Evolutionary conservation across 768 basidiomycete species (phyloP).

Genomic region (Lactarius pseudohatsudake): DNA sequence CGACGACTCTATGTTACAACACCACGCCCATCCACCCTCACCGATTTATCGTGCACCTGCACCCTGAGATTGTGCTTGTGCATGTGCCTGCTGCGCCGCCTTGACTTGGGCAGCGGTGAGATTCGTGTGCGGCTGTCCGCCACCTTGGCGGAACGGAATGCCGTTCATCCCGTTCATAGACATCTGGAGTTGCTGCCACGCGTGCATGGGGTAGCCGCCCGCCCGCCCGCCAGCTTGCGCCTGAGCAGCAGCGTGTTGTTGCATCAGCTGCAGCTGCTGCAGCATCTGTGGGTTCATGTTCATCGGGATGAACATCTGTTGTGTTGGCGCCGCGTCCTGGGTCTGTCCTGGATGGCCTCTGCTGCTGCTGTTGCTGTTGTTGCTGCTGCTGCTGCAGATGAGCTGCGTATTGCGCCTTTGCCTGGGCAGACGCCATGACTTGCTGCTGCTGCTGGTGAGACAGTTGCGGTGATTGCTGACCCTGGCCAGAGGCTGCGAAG

Average conservation of each 20-base stretch:
- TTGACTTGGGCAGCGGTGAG: slow-evolving; percentile 9
- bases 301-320: slow-evolving; percentile 31
- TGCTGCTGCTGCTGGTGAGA: slow-evolving; percentile 17
- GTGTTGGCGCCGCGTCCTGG: slow-evolving; percentile 30
- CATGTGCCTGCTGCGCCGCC: slow-evolving; percentile 19
- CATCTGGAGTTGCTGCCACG: slow-evolving; percentile 1
- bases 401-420: slow-evolving; percentile 4
- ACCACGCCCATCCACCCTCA: too few relatives aligned
- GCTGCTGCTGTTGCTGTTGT: slow-evolving; percentile 30
- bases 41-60: slow-evolving; percentile 18
- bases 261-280: slow-evolving; percentile 26
- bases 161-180: slow-evolving; percentile 7
- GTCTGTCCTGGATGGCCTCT: slow-evolving; percentile 26
- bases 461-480: slow-evolving; percentile 23
- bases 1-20: not conserved
- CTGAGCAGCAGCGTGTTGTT: slow-evolving; percentile 14
- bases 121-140: slow-evolving; percentile 3
- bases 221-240: slow-evolving; percentile 27
- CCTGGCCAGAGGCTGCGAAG: slow-evolving; percentile 13
- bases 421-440: slow-evolving; percentile 3
- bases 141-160: slow-evolving; percentile 9
- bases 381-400: slow-evolving; percentile 14
- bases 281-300: slow-evolving; percentile 26
- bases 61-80: slow-evolving; percentile 27
- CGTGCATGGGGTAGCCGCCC: not conserved